These are phyloP conservation scores for Cyberlindnera meyerae DNA, from an alignment of 805 yeast species.

Conservation along the genomic window DNA sequence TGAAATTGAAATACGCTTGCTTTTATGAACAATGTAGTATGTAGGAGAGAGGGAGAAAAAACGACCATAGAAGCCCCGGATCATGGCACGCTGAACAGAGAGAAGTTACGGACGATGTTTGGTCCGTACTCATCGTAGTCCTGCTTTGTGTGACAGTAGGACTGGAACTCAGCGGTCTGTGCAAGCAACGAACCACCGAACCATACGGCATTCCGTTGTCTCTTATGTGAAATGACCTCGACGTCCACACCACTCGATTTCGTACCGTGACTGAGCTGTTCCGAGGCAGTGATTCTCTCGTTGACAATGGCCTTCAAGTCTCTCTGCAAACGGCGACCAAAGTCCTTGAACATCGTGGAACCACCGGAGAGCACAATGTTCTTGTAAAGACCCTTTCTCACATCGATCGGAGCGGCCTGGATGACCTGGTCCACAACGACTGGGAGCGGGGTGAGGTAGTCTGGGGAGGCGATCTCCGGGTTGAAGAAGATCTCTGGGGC, in stretches of 20 bases:
- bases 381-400: constrained; percentile 91
- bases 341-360: constrained; percentile 97
- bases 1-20: too few relatives aligned
- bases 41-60: too few relatives aligned
- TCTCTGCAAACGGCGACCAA: constrained; percentile 95
- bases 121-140: constrained; percentile 99
- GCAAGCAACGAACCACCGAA: constrained; percentile 97
- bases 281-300: constrained; percentile 80
- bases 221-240: constrained; percentile 93
- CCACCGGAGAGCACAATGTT: constrained; percentile 97
- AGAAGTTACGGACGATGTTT: constrained; percentile 93
- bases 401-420: constrained; percentile 95
- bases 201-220: constrained; percentile 99
- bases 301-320: constrained; percentile 85
- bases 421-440: constrained; percentile 93
- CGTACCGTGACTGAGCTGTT: constrained; percentile 52
- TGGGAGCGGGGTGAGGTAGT: constrained; percentile 93
- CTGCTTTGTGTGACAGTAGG: constrained; percentile 93
- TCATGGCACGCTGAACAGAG: constrained; percentile 84
- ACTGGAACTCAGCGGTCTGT: constrained; percentile 93
- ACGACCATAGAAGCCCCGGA: too few relatives aligned
- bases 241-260: constrained; percentile 94
- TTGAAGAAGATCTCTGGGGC: constrained; percentile 99
- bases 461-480: constrained; percentile 95
- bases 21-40: too few relatives aligned